Evolutionary conservation across 805 yeast genomes (phyloP).

Genomic region (Pichia kluyveri): DNA sequence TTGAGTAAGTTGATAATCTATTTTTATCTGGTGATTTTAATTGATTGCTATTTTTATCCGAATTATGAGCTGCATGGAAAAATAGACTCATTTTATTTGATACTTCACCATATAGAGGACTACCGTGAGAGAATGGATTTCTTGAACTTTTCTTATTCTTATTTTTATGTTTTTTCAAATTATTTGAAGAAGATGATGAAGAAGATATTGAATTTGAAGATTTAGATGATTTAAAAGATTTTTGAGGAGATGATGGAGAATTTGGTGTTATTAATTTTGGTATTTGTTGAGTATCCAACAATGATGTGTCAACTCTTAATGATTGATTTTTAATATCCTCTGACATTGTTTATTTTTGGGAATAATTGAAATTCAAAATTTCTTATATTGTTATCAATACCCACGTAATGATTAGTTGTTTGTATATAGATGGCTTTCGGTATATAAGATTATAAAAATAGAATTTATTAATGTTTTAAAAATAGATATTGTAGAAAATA

Average conservation of each 20-base stretch:
- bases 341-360: not conserved
- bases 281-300: not conserved
- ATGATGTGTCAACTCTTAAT: not conserved
- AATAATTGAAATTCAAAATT: no score
- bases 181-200: not conserved
- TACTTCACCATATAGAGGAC: conserved; percentile 13
- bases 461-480: no score
- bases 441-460: no score
- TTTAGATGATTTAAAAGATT: not conserved
- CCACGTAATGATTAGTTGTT: no score
- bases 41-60: not conserved
- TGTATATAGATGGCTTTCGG: no score
- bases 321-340: not conserved
- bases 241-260: not conserved
- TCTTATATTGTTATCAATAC: no score
- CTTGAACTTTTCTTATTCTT: conserved; percentile 1
- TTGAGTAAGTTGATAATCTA: not conserved
- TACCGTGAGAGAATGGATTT: conserved; percentile 5
- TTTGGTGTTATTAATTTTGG: conserved; percentile 1
- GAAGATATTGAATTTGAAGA: not conserved
- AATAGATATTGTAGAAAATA: no score
- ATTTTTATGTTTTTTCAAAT: not conserved
- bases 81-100: conserved; percentile 8
- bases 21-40: not conserved
- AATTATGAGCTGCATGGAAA: conserved; percentile 4